Evolutionary conservation across 1,284 basidiomycete genomes (phyloP), one percentile per base, ranked within the genome.

Genomic region (Cutaneotrichosporon sp.): DNA sequence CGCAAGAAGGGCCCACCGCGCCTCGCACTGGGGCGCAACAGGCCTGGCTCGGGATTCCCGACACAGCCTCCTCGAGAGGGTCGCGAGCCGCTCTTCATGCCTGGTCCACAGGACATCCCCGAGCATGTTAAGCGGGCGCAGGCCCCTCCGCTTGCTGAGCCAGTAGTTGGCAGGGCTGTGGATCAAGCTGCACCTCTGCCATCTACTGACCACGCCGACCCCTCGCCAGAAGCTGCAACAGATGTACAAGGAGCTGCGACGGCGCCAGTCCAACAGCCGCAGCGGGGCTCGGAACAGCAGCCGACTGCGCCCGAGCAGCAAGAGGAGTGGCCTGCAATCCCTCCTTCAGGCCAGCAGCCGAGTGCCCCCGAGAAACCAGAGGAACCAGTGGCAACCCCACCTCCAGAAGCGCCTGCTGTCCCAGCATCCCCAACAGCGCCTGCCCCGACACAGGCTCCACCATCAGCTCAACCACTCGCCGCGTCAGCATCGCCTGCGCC

Each of bases 1-100:
- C 22, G 22, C 11, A 50, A 50, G 49, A 50, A 50, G 49, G 14
- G 16, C 22, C 49, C 49, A 14, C 49, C 10, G 22, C 13, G 22
- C 13, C 49, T 50, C 22, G 30, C 51, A 6, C 30, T 31, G 8
- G 30, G 30, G 14, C 30, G 51, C 51, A 30, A 53, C 31, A 7
- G 49, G 9, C 21, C 49, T 3, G 49, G 49, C 8, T 26, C 49
- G 5, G 30, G 22, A 14, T 26, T 16, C 22, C 22, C 22, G 22
- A 51, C 49, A 53, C 30, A 32, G 18, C 42, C 42, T 7, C 16
- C 42, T n/a, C 42, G 51, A 30, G 26, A 16, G 11, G 50, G 26
- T 22, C 47, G 21, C 11, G 51, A 53, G 31, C 51, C 51, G 13
- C 51, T 53, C 31, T 53, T 53, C 30, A 4, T 53, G 30, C 51